Evolutionary conservation across 129 eudicot species (phyloP).

Genomic region (Erigeron canadensis): DNA sequence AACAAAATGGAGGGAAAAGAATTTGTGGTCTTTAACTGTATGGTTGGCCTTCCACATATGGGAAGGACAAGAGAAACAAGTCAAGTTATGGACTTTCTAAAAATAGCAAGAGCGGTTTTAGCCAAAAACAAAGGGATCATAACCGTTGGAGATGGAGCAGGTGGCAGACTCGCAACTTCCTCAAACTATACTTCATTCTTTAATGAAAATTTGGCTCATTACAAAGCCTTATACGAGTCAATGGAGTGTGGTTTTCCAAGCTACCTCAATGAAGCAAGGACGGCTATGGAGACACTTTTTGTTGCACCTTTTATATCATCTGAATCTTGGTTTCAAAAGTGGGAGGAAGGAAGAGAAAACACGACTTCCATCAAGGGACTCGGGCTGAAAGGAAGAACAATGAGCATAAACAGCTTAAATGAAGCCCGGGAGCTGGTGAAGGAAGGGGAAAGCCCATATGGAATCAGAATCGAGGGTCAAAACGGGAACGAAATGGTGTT

Average conservation of each 20-base stretch:
- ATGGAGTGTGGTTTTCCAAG: conserved; percentile 49
- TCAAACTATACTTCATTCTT: conserved; percentile 39
- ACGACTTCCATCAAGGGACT: not conserved
- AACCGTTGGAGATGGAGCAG: conserved; percentile 56
- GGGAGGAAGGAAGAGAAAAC: conserved; percentile 41
- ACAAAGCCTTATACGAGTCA: conserved; percentile 56
- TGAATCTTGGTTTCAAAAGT: conserved; percentile 45
- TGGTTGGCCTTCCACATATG: conserved; percentile 62
- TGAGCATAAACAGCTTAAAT: conserved; percentile 37
- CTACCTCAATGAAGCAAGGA: conserved; percentile 58
- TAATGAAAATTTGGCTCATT: conserved; percentile 36
- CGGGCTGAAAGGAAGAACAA: conserved; percentile 37
- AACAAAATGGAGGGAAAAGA: conserved; percentile 30
- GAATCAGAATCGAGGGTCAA: conserved; percentile 42
- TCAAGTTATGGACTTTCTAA: conserved; percentile 38
- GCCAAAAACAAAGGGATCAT: conserved; percentile 42
- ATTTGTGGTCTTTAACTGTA: conserved; percentile 54
- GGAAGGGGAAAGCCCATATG: conserved; percentile 46
- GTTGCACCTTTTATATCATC: conserved; percentile 50
- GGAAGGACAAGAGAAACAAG: conserved; percentile 39
- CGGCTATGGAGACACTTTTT: conserved; percentile 56
- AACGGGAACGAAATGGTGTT: conserved; percentile 55
- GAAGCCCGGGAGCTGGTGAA: conserved; percentile 62
- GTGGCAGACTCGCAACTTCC: conserved; percentile 13
- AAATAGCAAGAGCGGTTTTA: conserved; percentile 36